phyloP scores from a whole-genome alignment of 257 asterid genomes.

The Nicotiana knightiana region DNA sequence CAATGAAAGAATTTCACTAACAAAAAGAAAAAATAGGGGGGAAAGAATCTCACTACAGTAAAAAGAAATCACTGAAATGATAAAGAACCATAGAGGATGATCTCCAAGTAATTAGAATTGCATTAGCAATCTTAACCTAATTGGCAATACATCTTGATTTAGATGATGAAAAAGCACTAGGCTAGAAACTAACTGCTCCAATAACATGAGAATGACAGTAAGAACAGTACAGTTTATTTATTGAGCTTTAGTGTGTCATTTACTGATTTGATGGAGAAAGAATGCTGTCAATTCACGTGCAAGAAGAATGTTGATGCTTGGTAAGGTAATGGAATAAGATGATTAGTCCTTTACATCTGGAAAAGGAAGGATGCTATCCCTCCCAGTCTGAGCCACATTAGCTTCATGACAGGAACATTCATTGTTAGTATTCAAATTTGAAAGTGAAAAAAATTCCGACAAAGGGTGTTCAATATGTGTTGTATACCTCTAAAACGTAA shows the following conservation, averaged over 20 bases:
- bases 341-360: not conserved
- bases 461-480: too few relatives aligned
- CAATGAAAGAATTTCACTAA: not conserved
- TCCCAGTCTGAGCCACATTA: not conserved
- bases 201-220: not conserved
- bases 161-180: not conserved
- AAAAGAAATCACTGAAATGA: not conserved
- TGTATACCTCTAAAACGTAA: too few relatives aligned
- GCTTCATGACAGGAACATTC: not conserved
- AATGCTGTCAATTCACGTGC: not conserved
- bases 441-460: too few relatives aligned
- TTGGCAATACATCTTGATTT: not conserved
- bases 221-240: not conserved
- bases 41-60: not conserved
- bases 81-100: not conserved
- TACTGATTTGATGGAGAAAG: not conserved
- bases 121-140: not conserved
- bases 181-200: not conserved
- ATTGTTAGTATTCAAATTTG: not conserved
- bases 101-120: not conserved
- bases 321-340: not conserved
- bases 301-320: not conserved
- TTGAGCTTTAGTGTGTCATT: not conserved
- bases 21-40: too few relatives aligned
- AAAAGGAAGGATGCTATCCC: not conserved